A percentile compares a stretch with the other conserved stretches of the same genome.
These are phyloP conservation scores for Epichloe coenophiala DNA, from an alignment of 2,329 filamentous ascomycete genomes.

Conservation along the genomic window DNA sequence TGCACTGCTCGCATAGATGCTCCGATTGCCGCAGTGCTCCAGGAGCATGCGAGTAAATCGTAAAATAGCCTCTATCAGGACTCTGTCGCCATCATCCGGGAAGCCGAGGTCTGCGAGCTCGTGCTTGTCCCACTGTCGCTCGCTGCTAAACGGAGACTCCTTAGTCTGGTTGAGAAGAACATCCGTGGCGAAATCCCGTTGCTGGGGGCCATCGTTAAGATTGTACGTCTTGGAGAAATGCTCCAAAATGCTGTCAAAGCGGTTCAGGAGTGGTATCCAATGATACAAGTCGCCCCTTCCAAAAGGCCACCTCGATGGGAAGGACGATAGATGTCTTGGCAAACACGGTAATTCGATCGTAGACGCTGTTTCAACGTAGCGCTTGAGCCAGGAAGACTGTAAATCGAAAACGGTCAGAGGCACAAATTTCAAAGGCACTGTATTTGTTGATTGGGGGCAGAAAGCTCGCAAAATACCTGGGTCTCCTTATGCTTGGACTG, in stretches of 20 bases:
- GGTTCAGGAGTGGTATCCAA: constrained; percentile 90
- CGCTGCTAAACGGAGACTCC: constrained; percentile 36
- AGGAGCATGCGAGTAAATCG: constrained; percentile 77
- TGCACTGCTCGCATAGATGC: constrained; percentile 86
- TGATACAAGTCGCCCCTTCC: constrained; percentile 93
- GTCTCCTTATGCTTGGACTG: constrained; percentile 55
- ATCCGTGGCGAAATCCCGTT: constrained; percentile 55
- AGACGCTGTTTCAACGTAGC: constrained; percentile 62
- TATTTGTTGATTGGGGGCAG: not conserved
- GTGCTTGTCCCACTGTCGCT: constrained; percentile 28
- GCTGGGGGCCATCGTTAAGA: constrained; percentile 68
- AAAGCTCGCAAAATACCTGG: constrained; percentile 32
- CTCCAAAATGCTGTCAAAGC: constrained; percentile 82
- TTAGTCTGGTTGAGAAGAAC: constrained; percentile 47
- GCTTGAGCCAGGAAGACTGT: constrained; percentile 76
- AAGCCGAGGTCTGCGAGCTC: constrained; percentile 49
- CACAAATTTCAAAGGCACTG: not conserved
- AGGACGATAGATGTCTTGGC: constrained; percentile 61
- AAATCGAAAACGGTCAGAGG: not conserved
- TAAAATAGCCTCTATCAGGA: constrained; percentile 67
- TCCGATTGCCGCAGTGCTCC: constrained; percentile 92
- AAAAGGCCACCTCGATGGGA: constrained; percentile 87
- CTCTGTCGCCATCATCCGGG: constrained; percentile 60
- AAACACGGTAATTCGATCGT: constrained; percentile 61
- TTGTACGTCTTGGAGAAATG: constrained; percentile 69